phyloP scores from a whole-genome alignment of 495 filamentous ascomycete species.

The Barbatosphaeria neglecta region DNA sequence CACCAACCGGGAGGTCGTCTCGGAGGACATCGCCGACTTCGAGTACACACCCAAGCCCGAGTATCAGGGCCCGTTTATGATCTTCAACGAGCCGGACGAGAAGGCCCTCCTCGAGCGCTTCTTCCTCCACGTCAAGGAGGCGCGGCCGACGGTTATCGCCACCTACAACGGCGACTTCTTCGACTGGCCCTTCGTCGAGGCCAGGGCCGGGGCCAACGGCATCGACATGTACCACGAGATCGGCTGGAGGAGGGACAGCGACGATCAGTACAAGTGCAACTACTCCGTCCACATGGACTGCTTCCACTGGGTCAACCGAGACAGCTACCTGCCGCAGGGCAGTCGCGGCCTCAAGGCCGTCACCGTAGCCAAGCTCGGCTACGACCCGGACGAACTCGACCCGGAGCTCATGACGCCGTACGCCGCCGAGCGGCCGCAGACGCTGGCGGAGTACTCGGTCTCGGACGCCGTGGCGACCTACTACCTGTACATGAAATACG shows the following conservation, averaged over 20 bases:
- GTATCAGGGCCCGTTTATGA: constrained; percentile 87
- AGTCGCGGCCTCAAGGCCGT: constrained; percentile 97
- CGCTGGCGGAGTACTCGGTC: constrained; percentile 92
- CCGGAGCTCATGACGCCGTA: constrained; percentile 96
- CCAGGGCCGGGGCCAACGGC: constrained; percentile 81
- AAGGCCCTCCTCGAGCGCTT: constrained; percentile 80
- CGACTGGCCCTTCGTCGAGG: constrained; percentile 98
- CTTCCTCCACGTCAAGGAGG: constrained; percentile 90
- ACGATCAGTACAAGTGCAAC: constrained; percentile 90
- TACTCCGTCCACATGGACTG: constrained; percentile 99
- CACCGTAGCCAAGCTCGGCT: constrained; percentile 92
- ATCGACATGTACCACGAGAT: constrained; percentile 99
- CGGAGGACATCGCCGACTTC: constrained; percentile 94
- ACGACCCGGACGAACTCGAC: constrained; percentile 96
- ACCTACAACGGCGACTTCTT: constrained; percentile 99
- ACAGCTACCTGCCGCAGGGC: constrained; percentile 95
- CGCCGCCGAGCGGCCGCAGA: constrained; percentile 84
- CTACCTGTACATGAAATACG: constrained; percentile 99
- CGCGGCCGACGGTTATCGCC: constrained; percentile 88
- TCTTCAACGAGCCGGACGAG: constrained; percentile 97
- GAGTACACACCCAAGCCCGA: constrained; percentile 97
- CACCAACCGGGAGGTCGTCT: constrained; percentile 96
- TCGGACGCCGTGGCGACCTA: constrained; percentile 98
- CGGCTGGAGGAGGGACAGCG: constrained; percentile 85
- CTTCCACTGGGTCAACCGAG: constrained; percentile 96